Evolutionary conservation across 208 protist genomes (phyloP).

Genomic region (Leishmania aethiopica): DNA sequence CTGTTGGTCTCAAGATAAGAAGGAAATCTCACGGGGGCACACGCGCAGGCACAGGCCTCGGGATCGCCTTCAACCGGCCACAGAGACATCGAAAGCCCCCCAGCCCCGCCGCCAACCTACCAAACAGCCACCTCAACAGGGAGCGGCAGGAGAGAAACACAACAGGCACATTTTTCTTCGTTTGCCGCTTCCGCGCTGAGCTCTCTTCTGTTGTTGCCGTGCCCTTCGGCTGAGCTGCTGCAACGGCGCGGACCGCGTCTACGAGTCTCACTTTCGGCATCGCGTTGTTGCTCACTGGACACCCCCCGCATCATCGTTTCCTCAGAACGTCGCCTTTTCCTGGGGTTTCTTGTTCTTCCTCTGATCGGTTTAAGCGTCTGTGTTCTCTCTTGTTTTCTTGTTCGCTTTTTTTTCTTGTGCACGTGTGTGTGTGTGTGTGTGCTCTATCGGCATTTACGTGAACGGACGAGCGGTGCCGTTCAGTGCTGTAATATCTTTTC

Average conservation of each 20-base stretch:
- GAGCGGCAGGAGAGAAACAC: neutral
- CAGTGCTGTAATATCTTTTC: neutral
- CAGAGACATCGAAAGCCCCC: too few relatives aligned
- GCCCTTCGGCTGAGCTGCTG: neutral
- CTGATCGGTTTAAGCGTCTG: neutral
- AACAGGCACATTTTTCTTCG: slow-evolving; percentile 1
- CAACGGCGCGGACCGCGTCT: neutral
- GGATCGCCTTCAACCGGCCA: neutral
- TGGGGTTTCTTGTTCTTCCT: neutral
- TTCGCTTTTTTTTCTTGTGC: neutral
- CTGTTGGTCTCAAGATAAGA: too few relatives aligned
- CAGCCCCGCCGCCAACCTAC: neutral
- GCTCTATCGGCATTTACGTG: neutral
- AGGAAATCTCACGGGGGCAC: neutral
- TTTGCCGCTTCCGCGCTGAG: neutral
- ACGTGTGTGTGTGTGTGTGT: neutral
- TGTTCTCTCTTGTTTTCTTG: neutral
- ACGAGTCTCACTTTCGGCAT: neutral
- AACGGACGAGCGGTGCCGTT: neutral
- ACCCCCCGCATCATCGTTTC: neutral
- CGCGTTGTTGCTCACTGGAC: neutral
- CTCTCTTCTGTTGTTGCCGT: too few relatives aligned
- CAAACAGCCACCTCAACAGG: neutral
- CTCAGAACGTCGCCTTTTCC: neutral
- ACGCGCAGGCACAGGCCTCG: neutral